A percentile compares a stretch with the other conserved stretches of the same genome.
Conservation (phyloP, 148 eudicot species). For the Hydrangea macrophylla region DNA sequence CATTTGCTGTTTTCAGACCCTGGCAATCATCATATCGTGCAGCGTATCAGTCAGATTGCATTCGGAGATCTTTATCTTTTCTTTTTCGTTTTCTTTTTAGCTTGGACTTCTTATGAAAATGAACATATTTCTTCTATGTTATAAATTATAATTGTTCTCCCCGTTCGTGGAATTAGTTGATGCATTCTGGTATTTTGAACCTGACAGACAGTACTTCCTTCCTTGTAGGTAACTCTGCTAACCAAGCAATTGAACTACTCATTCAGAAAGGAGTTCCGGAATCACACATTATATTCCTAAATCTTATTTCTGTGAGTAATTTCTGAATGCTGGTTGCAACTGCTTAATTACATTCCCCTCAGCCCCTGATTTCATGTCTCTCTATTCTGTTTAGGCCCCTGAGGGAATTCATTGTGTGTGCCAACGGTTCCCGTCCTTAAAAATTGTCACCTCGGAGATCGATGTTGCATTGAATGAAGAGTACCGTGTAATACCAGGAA, state of each 20-base stretch:
- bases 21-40: not conserved
- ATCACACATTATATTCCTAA: slow-evolving; percentile 84
- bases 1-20: no score
- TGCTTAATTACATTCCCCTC: not conserved
- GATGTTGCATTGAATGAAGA: slow-evolving; percentile 76
- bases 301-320: slow-evolving; percentile 83
- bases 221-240: slow-evolving; percentile 87
- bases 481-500: slow-evolving; percentile 84
- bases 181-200: not conserved
- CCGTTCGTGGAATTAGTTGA: not conserved
- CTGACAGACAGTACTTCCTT: not conserved
- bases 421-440: slow-evolving; percentile 76
- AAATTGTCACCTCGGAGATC: slow-evolving; percentile 93
- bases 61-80: not conserved
- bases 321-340: not conserved
- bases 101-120: not conserved
- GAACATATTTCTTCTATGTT: not conserved
- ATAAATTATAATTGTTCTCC: no score
- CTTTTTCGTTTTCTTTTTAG: no score
- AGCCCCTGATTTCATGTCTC: not conserved
- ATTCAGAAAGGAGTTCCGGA: slow-evolving; percentile 97
- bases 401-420: slow-evolving; percentile 89
- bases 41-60: not conserved
- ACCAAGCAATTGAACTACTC: slow-evolving; percentile 87
- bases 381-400: slow-evolving; percentile 54